Percentiles rank a stretch among this genome's conserved stretches.
Evolutionary conservation across 768 basidiomycete genomes (phyloP).

Genomic region (Mycena amicta): DNA sequence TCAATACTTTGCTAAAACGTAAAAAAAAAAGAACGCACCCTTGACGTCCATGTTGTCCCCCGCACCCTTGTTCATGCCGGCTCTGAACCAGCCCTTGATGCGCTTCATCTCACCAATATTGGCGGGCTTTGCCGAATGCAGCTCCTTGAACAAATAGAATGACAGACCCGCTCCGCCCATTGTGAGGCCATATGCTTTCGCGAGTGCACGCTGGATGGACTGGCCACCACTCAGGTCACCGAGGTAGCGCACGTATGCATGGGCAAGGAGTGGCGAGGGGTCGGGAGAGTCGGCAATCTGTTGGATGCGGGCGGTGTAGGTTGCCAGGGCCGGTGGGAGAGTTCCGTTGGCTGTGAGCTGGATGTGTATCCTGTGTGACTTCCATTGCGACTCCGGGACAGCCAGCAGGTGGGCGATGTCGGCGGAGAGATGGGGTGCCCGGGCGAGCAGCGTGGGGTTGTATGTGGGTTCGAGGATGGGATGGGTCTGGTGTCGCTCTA

Average conservation of each 20-base stretch:
- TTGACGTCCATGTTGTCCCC: conserved; percentile 43
- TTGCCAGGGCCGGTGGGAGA: conserved; percentile 47
- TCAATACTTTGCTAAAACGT: background rate
- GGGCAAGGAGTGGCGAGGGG: conserved; percentile 64
- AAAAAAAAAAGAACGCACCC: conserved; percentile 32
- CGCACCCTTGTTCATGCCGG: conserved; percentile 54
- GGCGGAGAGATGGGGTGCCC: conserved; percentile 58
- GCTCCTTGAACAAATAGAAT: conserved; percentile 72
- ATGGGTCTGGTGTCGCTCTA: conserved; percentile 63
- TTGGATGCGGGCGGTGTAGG: conserved; percentile 58
- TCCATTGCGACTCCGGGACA: conserved; percentile 54
- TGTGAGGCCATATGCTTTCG: conserved; percentile 67
- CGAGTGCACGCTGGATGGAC: conserved; percentile 60
- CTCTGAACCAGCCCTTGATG: conserved; percentile 74
- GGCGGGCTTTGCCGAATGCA: conserved; percentile 47
- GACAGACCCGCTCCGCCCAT: conserved; percentile 53
- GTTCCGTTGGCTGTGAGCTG: conserved; percentile 42
- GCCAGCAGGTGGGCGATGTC: conserved; percentile 69
- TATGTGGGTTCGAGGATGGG: conserved; percentile 68
- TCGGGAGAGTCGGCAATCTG: conserved; percentile 46
- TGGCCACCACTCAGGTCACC: conserved; percentile 84
- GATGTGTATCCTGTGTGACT: conserved; percentile 55
- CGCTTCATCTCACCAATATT: conserved; percentile 64
- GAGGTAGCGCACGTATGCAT: conserved; percentile 82
- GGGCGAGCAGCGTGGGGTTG: conserved; percentile 68